Percentiles rank a stretch among this genome's conserved stretches.
Evolutionary conservation across 306 rosid genomes (phyloP).

Genomic region (Rosa chinensis): DNA sequence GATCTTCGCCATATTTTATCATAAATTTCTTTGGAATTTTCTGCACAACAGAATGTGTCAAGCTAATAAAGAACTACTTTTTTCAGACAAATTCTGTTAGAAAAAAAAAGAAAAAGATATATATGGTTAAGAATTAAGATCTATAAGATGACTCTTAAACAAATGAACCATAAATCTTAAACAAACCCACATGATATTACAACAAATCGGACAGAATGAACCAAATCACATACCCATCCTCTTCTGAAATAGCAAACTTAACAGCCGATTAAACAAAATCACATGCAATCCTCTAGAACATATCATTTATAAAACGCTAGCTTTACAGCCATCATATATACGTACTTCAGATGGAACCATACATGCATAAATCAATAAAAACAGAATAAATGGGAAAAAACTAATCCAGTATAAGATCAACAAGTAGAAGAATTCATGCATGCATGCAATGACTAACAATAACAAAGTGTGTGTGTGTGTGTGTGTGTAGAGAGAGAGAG

Average conservation of each 20-base stretch:
- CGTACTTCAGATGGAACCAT: not conserved
- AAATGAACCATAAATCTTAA: not conserved
- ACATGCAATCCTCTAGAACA: not conserved
- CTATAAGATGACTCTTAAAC: not conserved
- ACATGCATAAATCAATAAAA: not conserved
- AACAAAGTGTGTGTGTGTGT: not conserved
- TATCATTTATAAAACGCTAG: not conserved
- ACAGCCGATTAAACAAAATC: not conserved
- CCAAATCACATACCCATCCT: not conserved
- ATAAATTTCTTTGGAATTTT: constrained; percentile 11
- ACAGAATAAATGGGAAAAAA: not conserved
- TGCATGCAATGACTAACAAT: not conserved
- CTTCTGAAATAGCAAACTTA: not conserved
- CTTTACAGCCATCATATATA: not conserved
- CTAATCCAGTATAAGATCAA: not conserved
- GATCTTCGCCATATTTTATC: constrained; percentile 1
- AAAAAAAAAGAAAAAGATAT: not conserved
- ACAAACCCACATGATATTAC: not conserved
- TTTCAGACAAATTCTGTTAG: not conserved
- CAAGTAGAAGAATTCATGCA: not conserved
- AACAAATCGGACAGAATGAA: not conserved
- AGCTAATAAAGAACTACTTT: not conserved
- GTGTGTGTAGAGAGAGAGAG: no score
- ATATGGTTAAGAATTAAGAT: not conserved
- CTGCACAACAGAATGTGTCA: constrained; percentile 8